These are phyloP conservation scores for Metschnikowia chrysomelidarum DNA, from an alignment of 805 yeast species.

Conservation along the genomic window DNA sequence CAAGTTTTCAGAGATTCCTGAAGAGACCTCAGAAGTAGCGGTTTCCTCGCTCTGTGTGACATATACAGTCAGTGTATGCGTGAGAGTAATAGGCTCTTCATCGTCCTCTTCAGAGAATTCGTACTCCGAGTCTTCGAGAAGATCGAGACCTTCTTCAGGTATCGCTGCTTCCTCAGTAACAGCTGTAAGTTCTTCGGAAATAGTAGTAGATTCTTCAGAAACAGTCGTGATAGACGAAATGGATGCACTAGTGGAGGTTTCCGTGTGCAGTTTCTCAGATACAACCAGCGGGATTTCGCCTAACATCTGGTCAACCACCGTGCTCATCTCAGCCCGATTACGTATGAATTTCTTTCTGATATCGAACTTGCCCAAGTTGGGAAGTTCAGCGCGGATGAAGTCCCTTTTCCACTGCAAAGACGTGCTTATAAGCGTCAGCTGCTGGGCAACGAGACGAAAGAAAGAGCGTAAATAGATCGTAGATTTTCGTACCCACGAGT, in stretches of 20 bases:
- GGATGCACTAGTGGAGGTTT: too few species aligned
- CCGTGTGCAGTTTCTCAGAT: background rate
- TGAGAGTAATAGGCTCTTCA: conserved; percentile 9
- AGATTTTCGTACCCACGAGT: background rate
- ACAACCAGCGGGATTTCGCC: conserved; percentile 7
- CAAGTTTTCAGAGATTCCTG: background rate
- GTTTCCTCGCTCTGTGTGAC: conserved; percentile 2
- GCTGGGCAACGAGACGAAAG: conserved; percentile 8
- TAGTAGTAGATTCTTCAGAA: too few species aligned
- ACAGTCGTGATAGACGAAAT: too few species aligned
- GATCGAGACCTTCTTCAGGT: background rate
- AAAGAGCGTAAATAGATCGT: background rate
- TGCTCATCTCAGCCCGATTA: conserved; percentile 5
- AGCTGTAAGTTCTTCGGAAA: too few species aligned
- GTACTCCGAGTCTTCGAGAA: background rate
- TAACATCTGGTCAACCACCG: conserved; percentile 9
- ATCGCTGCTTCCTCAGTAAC: background rate
- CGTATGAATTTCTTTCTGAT: conserved; percentile 2
- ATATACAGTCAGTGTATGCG: conserved; percentile 11
- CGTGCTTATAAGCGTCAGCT: conserved; percentile 6
- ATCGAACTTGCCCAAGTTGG: conserved; percentile 7
- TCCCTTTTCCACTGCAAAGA: conserved; percentile 17
- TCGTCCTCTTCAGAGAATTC: conserved; percentile 6
- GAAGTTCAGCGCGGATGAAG: conserved; percentile 14
- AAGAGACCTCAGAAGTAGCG: background rate